phyloP scores from a whole-genome alignment of 2,329 filamentous ascomycete genomes.

The Botrytis hyacinthi region DNA sequence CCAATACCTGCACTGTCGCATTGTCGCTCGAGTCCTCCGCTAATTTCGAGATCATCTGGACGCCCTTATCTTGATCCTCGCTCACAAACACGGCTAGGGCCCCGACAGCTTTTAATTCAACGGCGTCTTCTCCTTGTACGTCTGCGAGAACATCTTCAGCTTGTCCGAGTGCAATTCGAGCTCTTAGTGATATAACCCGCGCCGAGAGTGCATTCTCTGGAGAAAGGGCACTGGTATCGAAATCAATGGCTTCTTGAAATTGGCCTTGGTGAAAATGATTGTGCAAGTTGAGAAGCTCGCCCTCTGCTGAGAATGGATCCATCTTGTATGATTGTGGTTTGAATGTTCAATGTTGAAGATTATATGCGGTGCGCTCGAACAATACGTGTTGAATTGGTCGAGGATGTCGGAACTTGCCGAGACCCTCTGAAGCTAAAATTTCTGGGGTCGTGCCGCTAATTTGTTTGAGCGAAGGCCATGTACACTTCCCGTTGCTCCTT shows the following conservation, averaged over 20 bases:
- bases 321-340: constrained; percentile 42
- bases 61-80: constrained; percentile 61
- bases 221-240: constrained; percentile 77
- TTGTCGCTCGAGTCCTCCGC: constrained; percentile 69
- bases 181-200: constrained; percentile 74
- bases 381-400: constrained; percentile 28
- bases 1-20: constrained; percentile 74
- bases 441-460: constrained; percentile 4
- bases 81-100: constrained; percentile 67
- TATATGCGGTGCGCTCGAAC: constrained; percentile 7
- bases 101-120: constrained; percentile 73
- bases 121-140: constrained; percentile 61
- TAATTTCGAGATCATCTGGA: constrained; percentile 64
- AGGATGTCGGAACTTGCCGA: constrained; percentile 8
- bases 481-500: not conserved
- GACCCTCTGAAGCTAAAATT: constrained; percentile 11
- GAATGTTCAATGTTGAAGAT: constrained; percentile 12
- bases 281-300: constrained; percentile 70
- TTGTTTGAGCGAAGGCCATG: not conserved
- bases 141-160: constrained; percentile 69
- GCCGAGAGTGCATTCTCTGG: constrained; percentile 74
- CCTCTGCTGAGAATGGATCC: constrained; percentile 70
- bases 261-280: constrained; percentile 76
- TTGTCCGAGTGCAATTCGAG: constrained; percentile 79
- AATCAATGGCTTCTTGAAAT: constrained; percentile 82